Base-by-base conservation (phyloP, 2,329 filamentous ascomycete species). In the Cephalotrichum gorgonifer region DNA sequence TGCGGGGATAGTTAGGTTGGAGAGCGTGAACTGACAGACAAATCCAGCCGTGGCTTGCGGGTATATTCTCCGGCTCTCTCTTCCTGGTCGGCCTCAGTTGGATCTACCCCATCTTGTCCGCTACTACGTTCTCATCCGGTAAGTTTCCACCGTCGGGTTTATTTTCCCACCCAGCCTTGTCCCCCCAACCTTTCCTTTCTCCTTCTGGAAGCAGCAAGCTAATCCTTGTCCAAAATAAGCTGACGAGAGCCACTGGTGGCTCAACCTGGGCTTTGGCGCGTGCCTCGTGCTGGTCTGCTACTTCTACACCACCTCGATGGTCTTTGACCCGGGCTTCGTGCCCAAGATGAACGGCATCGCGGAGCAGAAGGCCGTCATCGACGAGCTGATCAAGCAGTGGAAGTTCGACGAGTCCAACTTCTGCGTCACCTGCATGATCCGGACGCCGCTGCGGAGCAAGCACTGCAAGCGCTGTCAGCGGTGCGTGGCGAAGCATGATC, bases 391-490 rank as follows among this genome's bases (percentile, higher is more conserved):
- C 54, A 77, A 80, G 51, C 64, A 82, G 55, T 93, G 88, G 81
- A 93, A 88, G 60, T 98, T 91, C 63, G 90, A 98, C 61, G 91
- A 96, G 62, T 74, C 83, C 53, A 91, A 95, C 63, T 98, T 97
- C 60, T 98, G 93, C 64, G 83, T 94, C 26, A 81, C 81, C 44
- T 98, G 93, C 70, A 95, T 97, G 90, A 87, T 95, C 57, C 80
- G 91, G 48, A 91, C 86, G 56, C 93, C 93, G 3, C 69, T 98
- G 53, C 80, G 93, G 55, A 95, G 90, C 70, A 98, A 97, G 72
- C 93, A 98, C 68, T 98, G 93, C 70, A 85, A 85, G 61, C 78
- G 87, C 53, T 98, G 93, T 64, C 81, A 86, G 58, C 85, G 91
- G 54, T 98, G 93, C 63, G 87, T 98, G 48, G 89, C 91, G 49